Evolutionary conservation across 257 asterid species (phyloP).

Genomic region (Catharanthus roseus): DNA sequence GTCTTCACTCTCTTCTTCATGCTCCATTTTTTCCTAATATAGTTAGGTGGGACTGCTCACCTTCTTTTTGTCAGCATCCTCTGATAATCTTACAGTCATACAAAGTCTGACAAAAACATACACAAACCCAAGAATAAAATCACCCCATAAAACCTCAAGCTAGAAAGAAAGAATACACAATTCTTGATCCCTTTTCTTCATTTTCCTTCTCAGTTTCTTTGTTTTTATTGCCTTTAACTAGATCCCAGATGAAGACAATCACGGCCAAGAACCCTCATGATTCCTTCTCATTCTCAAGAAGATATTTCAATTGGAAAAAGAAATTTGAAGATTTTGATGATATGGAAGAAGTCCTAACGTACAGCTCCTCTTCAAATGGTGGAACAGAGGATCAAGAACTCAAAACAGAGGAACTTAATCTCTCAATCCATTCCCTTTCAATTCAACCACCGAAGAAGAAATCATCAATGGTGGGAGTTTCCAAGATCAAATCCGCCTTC

Average conservation of each 20-base stretch:
- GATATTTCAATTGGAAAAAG: slow-evolving; percentile 68
- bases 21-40: slow-evolving; percentile 23
- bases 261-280: slow-evolving; percentile 57
- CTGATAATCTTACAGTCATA: slow-evolving; percentile 17
- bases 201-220: too few species aligned
- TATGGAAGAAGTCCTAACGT: slow-evolving; percentile 43
- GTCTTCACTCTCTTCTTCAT: slow-evolving; percentile 12
- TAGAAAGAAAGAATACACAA: not conserved
- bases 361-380: slow-evolving; percentile 29
- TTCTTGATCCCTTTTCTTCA: not conserved
- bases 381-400: slow-evolving; percentile 19
- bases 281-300: slow-evolving; percentile 78
- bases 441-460: slow-evolving; percentile 37
- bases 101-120: slow-evolving; percentile 26
- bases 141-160: slow-evolving; percentile 19
- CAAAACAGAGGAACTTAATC: slow-evolving; percentile 11
- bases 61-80: slow-evolving; percentile 48
- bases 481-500: slow-evolving; percentile 48
- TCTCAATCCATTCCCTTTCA: slow-evolving; percentile 32
- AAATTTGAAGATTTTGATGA: slow-evolving; percentile 50
- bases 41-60: slow-evolving; percentile 71
- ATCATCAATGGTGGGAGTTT: slow-evolving; percentile 32
- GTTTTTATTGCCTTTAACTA: slow-evolving; percentile 4
- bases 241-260: slow-evolving; percentile 53
- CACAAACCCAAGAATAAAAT: slow-evolving; percentile 19